A percentile compares a stretch with the other conserved stretches of the same genome.
These are phyloP conservation scores for Eucalyptus shirleyi DNA, from an alignment of 345 rosid species.

Conservation along the genomic window DNA sequence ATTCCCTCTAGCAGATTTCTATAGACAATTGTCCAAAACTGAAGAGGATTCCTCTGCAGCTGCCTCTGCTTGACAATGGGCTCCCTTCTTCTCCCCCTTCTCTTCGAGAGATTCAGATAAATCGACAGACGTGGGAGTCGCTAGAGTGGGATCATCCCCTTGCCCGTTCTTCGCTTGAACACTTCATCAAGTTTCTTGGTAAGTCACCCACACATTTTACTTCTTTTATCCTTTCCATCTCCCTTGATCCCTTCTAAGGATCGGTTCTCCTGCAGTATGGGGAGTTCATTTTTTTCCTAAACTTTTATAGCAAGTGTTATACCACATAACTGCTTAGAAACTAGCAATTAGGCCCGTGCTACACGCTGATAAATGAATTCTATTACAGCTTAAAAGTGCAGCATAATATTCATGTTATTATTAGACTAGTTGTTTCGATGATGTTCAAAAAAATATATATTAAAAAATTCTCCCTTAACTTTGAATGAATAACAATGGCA, in stretches of 20 bases:
- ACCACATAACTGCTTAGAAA: not conserved
- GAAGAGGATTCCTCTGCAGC: conserved; percentile 1
- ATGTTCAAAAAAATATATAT: not conserved
- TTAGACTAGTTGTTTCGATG: not conserved
- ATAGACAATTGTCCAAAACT: not conserved
- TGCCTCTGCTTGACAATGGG: not conserved
- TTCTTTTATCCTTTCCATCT: not conserved
- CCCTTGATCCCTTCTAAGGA: not conserved
- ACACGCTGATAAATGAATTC: not conserved
- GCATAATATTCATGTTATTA: not conserved
- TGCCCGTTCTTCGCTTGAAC: not conserved
- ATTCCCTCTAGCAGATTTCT: not conserved
- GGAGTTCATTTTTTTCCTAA: not conserved
- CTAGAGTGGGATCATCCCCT: conserved; percentile 4
- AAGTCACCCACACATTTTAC: not conserved
- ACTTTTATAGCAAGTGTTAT: not conserved
- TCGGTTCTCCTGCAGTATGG: not conserved
- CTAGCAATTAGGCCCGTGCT: not conserved
- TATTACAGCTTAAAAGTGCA: not conserved
- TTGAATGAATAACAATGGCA: not conserved
- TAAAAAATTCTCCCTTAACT: not conserved
- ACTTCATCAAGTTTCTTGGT: not conserved
- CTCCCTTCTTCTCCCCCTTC: not conserved
- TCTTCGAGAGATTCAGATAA: not conserved
- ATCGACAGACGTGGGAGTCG: not conserved